Conservation (phyloP, 2,329 filamentous ascomycete genomes). For the Coleophoma crateriformis region DNA sequence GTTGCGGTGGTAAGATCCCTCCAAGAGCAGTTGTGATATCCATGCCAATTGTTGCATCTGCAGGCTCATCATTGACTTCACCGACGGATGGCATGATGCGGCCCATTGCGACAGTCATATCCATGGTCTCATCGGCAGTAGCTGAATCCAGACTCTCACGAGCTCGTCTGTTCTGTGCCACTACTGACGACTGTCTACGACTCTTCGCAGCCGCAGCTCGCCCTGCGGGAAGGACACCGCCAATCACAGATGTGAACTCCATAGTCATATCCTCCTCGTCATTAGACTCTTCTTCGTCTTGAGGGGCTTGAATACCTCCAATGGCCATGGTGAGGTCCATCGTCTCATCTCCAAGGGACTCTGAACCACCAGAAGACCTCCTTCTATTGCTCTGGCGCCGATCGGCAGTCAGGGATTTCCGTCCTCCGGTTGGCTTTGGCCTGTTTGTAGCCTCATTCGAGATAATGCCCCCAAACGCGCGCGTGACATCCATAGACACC, state of each 20-base stretch:
- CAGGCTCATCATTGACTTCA: constrained; percentile 27
- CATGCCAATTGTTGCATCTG: constrained; percentile 45
- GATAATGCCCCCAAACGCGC: constrained; percentile 74
- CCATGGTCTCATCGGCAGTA: constrained; percentile 31
- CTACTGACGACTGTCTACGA: constrained; percentile 11
- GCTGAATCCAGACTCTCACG: constrained; percentile 28
- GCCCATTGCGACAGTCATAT: constrained; percentile 49
- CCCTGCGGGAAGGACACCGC: constrained; percentile 40
- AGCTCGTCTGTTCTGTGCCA: constrained; percentile 15
- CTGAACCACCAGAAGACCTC: constrained; percentile 25
- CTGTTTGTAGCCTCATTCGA: constrained; percentile 12
- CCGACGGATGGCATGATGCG: constrained; percentile 30
- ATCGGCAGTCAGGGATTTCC: constrained; percentile 23
- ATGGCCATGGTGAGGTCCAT: constrained; percentile 54
- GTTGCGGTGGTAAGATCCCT: constrained; percentile 40
- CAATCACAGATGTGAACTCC: constrained; percentile 67
- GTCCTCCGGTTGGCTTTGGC: constrained; percentile 11
- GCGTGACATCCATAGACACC: constrained; percentile 93
- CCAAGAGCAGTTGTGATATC: constrained; percentile 58
- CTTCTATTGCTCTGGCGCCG: constrained; percentile 30
- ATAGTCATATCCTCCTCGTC: constrained; percentile 70
- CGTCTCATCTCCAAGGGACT: constrained; percentile 27
- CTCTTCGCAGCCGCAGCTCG: constrained; percentile 25
- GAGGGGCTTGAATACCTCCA: constrained; percentile 41
- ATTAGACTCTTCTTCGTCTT: constrained; percentile 27